These are phyloP conservation scores for Chytriomyces sp. DNA, from an alignment of 192 early-diverging fungal species.

Conservation along the genomic window DNA sequence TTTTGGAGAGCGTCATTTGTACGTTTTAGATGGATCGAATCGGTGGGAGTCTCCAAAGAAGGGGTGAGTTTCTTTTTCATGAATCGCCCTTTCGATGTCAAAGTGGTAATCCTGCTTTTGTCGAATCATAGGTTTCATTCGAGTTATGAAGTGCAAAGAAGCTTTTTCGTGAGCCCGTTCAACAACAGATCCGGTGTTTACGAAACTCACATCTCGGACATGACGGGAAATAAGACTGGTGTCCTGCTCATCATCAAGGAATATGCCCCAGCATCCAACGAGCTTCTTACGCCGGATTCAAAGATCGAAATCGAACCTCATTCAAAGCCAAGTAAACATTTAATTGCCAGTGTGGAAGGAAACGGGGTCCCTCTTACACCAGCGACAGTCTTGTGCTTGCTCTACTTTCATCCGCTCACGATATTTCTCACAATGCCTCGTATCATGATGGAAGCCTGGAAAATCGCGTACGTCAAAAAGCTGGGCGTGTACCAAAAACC, in stretches of 20 bases:
- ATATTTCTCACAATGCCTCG: constrained; percentile 62
- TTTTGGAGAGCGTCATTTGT: constrained; percentile 63
- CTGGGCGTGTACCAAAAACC: constrained; percentile 60
- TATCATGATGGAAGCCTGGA: constrained; percentile 58
- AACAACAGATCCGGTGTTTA: constrained; percentile 55
- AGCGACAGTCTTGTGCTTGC: constrained; percentile 27
- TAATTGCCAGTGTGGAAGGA: constrained; percentile 43
- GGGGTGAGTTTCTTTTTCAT: constrained; percentile 35
- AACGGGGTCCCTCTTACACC: constrained; percentile 20
- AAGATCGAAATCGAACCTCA: constrained; percentile 21
- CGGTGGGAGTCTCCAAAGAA: neutral
- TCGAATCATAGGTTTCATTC: constrained; percentile 25
- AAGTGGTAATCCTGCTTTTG: too few relatives aligned
- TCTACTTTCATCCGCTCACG: constrained; percentile 51
- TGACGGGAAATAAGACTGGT: constrained; percentile 29
- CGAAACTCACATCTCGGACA: constrained; percentile 41
- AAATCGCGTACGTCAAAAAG: constrained; percentile 50
- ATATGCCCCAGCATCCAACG: constrained; percentile 30
- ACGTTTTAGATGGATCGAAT: constrained; percentile 45
- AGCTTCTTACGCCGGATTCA: neutral
- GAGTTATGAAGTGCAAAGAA: constrained; percentile 38
- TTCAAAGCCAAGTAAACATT: constrained; percentile 17
- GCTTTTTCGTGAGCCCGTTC: constrained; percentile 57
- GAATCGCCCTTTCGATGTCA: neutral
- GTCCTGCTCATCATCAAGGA: constrained; percentile 43